A percentile compares a stretch with the other conserved stretches of the same genome.
Evolutionary conservation across 2,329 filamentous ascomycete genomes (phyloP).

Genomic region (Pseudogymnoascus sp.): DNA sequence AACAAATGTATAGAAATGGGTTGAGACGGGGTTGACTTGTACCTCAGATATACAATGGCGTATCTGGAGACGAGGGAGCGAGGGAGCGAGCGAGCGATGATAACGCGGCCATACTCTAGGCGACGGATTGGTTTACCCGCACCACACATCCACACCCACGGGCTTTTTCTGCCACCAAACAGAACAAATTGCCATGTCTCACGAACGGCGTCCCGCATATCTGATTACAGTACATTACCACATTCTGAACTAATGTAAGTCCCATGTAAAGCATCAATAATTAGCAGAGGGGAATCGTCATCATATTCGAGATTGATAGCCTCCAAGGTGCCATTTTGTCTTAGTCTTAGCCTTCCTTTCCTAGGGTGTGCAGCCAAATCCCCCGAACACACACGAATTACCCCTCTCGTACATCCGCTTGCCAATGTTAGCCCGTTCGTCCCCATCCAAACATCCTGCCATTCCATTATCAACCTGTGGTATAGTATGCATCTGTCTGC

Average conservation of each 20-base stretch:
- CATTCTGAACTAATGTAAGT: neutral
- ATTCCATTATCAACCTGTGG: neutral
- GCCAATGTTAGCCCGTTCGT: neutral
- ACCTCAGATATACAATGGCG: slow-evolving; percentile 6
- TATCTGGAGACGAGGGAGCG: neutral
- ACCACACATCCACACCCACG: slow-evolving; percentile 4
- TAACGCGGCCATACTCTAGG: neutral
- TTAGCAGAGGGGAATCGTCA: neutral
- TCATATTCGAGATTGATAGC: slow-evolving; percentile 2
- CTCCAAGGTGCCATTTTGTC: slow-evolving; percentile 1
- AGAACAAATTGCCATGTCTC: slow-evolving; percentile 1
- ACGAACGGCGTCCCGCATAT: slow-evolving; percentile 6
- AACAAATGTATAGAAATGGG: neutral
- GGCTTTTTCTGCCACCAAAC: neutral
- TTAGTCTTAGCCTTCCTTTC: neutral
- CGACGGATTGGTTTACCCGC: slow-evolving; percentile 1
- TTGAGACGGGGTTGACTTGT: neutral
- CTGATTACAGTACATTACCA: neutral
- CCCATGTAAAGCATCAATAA: slow-evolving; percentile 5
- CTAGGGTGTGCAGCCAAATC: neutral
- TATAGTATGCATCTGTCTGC: neutral
- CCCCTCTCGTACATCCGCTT: neutral
- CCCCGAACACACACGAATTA: neutral
- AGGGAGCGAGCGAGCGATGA: neutral
- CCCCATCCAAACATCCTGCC: slow-evolving; percentile 3